Base-by-base conservation (phyloP, 768 basidiomycete genomes). In the Boletus fagicola region DNA sequence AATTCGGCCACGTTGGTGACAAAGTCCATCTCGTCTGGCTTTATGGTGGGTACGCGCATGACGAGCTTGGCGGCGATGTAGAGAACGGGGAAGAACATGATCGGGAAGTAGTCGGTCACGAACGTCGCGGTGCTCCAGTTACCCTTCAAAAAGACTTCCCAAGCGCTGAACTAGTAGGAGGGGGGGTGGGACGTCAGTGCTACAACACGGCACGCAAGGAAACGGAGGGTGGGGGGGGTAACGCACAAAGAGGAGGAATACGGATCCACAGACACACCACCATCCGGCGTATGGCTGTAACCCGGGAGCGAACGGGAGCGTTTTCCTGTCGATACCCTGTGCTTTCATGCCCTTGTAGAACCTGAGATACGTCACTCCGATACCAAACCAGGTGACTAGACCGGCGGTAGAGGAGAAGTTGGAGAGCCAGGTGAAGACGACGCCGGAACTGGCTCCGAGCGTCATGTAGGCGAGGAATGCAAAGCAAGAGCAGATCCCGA, bases 311-410 rank as follows among this genome's bases (percentile, higher is more conserved):
- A 76, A 86, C 1, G 85, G 84, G 3, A 86, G 76, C 0, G 65
- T 74, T 3, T 42, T 56, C 31, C 81, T 75, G 63, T 77, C 74
- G 53, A 84, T 70, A 0, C 83, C 82, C 51, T 86, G 84, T 0
- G 63, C 70, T 51, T 73, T 72, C 63, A 79, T 57, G n/a, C 83
- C 85, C 2, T 74, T 65, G 60, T 68, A 67, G 66, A 82, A 81
- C 39, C 77, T 72, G 48, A 82, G 60, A 65, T 81, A 83, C 0
- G 78, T 78, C 40, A 82, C 53, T 0, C 68, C 62, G 62, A 80
- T 80, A 15, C 76, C 72, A 42, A 78, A 72, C 78, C 80, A 80
- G 18, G 74, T 75, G 20, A 77, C 58, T 20, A 81, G 57, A 12
- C 80, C 80, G 1, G 74, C 64, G 8, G 78, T 74, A 2, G 77